Evolutionary conservation across 345 rosid genomes (phyloP).

Genomic region (Gossypium ekmanianum): DNA sequence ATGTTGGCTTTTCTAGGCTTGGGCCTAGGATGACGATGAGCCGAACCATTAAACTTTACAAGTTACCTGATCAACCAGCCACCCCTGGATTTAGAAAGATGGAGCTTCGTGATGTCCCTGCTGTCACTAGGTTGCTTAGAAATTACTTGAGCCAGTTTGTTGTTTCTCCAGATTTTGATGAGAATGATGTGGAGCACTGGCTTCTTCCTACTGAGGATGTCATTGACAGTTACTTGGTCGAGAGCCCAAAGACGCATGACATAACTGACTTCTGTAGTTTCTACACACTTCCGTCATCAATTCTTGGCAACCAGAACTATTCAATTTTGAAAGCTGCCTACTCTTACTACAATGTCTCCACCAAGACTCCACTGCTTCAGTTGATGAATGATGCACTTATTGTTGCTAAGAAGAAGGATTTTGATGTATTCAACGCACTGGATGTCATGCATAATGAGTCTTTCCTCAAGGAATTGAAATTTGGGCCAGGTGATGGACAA

Average conservation of each 20-base stretch:
- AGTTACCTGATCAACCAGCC: slow-evolving; percentile 58
- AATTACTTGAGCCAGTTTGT: slow-evolving; percentile 63
- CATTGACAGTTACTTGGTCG: slow-evolving; percentile 82
- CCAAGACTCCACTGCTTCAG: slow-evolving; percentile 84
- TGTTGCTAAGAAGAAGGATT: slow-evolving; percentile 74
- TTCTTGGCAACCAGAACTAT: slow-evolving; percentile 80
- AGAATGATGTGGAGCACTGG: slow-evolving; percentile 88
- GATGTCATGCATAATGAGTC: slow-evolving; percentile 88
- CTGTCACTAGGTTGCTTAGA: slow-evolving; percentile 78
- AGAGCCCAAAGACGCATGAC: slow-evolving; percentile 79
- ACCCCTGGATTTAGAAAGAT: too few relatives aligned
- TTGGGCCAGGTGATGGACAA: slow-evolving; percentile 92
- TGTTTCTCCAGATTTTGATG: slow-evolving; percentile 84
- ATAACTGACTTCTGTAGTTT: slow-evolving; percentile 95
- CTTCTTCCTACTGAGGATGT: slow-evolving; percentile 75
- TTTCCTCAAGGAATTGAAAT: slow-evolving; percentile 82
- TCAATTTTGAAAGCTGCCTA: slow-evolving; percentile 83
- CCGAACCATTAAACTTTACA: slow-evolving; percentile 85
- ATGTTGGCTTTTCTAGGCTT: slow-evolving; percentile 91
- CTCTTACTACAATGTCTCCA: slow-evolving; percentile 81
- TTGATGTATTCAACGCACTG: slow-evolving; percentile 84
- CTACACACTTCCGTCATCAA: slow-evolving; percentile 84
- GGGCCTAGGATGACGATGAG: slow-evolving; percentile 97
- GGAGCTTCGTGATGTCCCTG: slow-evolving; percentile 64
- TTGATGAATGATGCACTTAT: slow-evolving; percentile 86